Evolutionary conservation across 2,329 filamentous ascomycete species (phyloP).

Genomic region (Paecilomyces fulvus): DNA sequence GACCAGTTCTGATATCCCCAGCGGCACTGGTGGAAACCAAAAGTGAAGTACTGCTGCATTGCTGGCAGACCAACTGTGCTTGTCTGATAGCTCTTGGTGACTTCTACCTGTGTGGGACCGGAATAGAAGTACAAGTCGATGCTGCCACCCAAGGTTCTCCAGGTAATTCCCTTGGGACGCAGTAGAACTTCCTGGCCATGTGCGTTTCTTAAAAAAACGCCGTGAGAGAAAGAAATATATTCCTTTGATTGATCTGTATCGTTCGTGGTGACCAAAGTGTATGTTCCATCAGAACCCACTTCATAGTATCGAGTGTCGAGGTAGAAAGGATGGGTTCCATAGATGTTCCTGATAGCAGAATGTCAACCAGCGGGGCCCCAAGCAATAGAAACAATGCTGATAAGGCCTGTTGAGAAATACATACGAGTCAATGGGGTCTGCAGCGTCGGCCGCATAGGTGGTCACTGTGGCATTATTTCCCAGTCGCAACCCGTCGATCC

Average conservation of each 20-base stretch:
- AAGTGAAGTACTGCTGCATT: conserved; percentile 73
- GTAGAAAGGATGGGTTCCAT: conserved; percentile 71
- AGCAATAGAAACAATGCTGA: neutral
- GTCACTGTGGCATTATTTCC: conserved; percentile 64
- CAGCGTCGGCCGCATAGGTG: conserved; percentile 59
- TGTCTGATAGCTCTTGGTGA: conserved; percentile 62
- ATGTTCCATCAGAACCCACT: conserved; percentile 38
- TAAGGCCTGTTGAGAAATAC: conserved; percentile 6
- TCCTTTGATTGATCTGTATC: conserved; percentile 44
- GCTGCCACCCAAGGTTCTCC: conserved; percentile 65
- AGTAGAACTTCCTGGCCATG: conserved; percentile 69
- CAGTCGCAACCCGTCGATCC: conserved; percentile 62
- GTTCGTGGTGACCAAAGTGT: conserved; percentile 46
- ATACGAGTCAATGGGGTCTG: conserved; percentile 43
- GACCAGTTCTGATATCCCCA: conserved; percentile 75
- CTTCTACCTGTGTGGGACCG: conserved; percentile 59
- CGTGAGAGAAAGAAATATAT: conserved; percentile 64
- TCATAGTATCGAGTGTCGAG: conserved; percentile 70
- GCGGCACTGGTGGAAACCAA: conserved; percentile 76
- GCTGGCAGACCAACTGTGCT: conserved; percentile 62
- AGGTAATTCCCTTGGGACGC: conserved; percentile 56
- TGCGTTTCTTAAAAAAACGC: conserved; percentile 67
- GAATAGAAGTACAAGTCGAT: conserved; percentile 75
- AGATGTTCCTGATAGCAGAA: conserved; percentile 48
- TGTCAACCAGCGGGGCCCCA: neutral